Base-by-base conservation (phyloP, 768 basidiomycete genomes). In the Podaxis sp. region DNA sequence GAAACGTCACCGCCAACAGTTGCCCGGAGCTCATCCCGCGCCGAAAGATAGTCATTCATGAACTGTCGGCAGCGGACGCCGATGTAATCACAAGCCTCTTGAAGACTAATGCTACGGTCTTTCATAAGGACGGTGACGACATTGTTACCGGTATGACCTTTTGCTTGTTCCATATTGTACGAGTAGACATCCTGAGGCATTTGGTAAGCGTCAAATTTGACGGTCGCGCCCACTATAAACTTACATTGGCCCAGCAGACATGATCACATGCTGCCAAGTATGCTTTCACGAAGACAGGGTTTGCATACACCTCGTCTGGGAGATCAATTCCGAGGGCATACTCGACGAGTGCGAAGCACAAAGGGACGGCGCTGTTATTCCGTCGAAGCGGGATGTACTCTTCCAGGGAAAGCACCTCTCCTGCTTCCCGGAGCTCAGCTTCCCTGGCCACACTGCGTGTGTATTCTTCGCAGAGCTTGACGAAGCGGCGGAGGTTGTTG, bases 141-240 rank as follows among this genome's bases (percentile, higher is more conserved):
- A 70, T 90, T 91, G 69, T 88, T 89, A 61, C 84, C 85, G 28
- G 74, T 77, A 56, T 85, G 82, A 20, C 87, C 89, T 67, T 83
- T 83, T 56, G 83, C 80, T 67, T 88, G 86, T 67, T 91, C 88
- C 82, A 87, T 85, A 71, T 88, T 84, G 73, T 89, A 90, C 7
- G 87, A 89, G 68, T 88, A 89, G 15, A 89, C 73, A 64, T 90
- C 87, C 88, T 88, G 67, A 50, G 30, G 46, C 33, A 33, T 54
- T 65, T 28, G 24, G 53, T 50, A 55, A 67, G 46, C 41, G 64
- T 15, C 40, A 40, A 54, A 15, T 58, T 56, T 24, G 5, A 30
- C 17, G 20, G 17, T 52, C 40, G 59, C 40, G 15, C 12, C 30
- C 49, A 52, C 33, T 8, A 15, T 41, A 33, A 22, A 74, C 83